A percentile compares a stretch with the other conserved stretches of the same genome.
Evolutionary conservation across 495 filamentous ascomycete genomes (phyloP).

Genomic region (Trichoderma erinaceum): DNA sequence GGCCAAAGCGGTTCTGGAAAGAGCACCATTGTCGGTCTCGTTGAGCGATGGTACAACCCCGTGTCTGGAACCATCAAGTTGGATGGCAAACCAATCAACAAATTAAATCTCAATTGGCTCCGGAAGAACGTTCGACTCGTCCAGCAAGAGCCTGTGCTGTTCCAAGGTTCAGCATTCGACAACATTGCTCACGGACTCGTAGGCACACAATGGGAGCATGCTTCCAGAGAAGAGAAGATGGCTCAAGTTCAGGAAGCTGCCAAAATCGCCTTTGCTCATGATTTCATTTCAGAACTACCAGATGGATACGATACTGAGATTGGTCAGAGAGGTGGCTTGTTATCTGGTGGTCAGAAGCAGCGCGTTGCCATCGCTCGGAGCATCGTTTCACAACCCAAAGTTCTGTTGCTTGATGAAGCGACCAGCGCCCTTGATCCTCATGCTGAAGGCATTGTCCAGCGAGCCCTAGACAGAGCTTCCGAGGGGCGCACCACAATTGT

Average conservation of each 20-base stretch:
- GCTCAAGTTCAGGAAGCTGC: conserved; percentile 38
- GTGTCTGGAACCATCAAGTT: conserved; percentile 32
- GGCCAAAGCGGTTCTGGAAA: conserved; percentile 56
- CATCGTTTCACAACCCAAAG: conserved; percentile 58
- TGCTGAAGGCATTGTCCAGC: conserved; percentile 60
- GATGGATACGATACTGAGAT: conserved; percentile 44
- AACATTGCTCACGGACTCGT: conserved; percentile 47
- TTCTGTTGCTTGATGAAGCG: conserved; percentile 78
- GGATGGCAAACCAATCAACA: conserved; percentile 36
- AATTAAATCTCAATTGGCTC: conserved; percentile 47
- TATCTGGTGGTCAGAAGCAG: conserved; percentile 47
- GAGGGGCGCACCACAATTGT: conserved; percentile 67
- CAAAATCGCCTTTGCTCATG: conserved; percentile 34
- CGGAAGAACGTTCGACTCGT: conserved; percentile 48
- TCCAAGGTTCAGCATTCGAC: conserved; percentile 26
- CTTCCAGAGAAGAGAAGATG: conserved; percentile 29
- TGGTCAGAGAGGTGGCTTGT: conserved; percentile 31
- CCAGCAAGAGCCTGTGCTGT: conserved; percentile 45
- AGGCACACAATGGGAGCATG: conserved; percentile 36
- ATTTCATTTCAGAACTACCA: conserved; percentile 39
- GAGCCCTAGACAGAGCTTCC: conserved; percentile 56
- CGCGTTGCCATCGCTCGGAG: conserved; percentile 61
- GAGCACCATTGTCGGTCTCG: conserved; percentile 69
- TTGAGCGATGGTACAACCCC: conserved; percentile 78
- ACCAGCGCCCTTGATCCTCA: conserved; percentile 68